Evolutionary conservation across 2,329 filamentous ascomycete species (phyloP).

Genomic region (Penicillium sp.): DNA sequence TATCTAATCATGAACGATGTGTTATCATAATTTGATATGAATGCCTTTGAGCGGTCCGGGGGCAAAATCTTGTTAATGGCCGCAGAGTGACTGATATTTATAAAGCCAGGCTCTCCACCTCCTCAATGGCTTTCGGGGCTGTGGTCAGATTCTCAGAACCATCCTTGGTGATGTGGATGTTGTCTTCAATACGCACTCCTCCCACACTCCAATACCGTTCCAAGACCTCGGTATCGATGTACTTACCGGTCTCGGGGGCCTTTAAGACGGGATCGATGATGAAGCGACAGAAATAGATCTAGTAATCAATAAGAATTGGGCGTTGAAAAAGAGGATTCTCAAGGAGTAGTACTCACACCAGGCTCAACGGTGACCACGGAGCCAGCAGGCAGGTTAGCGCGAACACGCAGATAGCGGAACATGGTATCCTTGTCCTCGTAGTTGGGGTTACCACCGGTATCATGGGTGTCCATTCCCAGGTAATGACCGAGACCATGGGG

Average conservation of each 20-base stretch:
- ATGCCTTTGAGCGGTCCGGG: background rate
- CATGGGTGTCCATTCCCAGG: constrained; percentile 88
- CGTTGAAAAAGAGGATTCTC: background rate
- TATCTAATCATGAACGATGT: background rate
- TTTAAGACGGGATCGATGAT: constrained; percentile 79
- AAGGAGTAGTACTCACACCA: constrained; percentile 58
- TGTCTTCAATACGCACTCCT: constrained; percentile 90
- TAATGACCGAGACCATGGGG: constrained; percentile 91
- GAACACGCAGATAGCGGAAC: constrained; percentile 81
- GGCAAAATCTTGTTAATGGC: background rate
- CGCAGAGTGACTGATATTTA: constrained; percentile 7
- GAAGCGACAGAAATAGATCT: constrained; percentile 88
- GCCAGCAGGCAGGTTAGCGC: constrained; percentile 70
- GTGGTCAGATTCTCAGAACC: constrained; percentile 82
- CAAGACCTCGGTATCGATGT: constrained; percentile 71
- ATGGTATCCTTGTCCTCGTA: constrained; percentile 76
- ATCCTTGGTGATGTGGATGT: constrained; percentile 72
- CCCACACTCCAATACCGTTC: constrained; percentile 84
- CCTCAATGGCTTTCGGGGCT: constrained; percentile 69
- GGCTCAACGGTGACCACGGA: constrained; percentile 94
- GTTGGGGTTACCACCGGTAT: constrained; percentile 75
- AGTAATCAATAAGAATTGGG: constrained; percentile 1
- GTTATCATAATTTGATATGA: background rate
- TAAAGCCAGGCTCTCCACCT: constrained; percentile 54
- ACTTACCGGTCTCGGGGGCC: constrained; percentile 69